Evolutionary conservation across 257 asterid genomes (phyloP).

Genomic region (Lavandula angustifolia): DNA sequence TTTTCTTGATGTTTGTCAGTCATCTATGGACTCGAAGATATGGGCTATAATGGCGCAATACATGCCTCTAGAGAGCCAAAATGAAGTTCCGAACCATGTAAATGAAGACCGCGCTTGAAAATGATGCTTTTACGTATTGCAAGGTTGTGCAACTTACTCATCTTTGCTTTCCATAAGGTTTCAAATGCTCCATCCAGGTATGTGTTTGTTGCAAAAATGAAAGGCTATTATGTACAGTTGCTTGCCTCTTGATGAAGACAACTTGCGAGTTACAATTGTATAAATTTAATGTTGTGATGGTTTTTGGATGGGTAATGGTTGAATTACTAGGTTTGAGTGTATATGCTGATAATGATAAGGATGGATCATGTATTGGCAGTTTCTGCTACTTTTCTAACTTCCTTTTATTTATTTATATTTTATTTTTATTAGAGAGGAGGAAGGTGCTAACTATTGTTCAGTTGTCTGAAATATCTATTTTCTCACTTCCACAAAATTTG

Average conservation of each 20-base stretch:
- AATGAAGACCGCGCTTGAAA: constrained; percentile 57
- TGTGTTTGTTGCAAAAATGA: constrained; percentile 17
- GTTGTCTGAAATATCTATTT: no score
- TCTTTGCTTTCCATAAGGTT: constrained; percentile 32
- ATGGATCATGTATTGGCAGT: no score
- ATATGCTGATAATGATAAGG: background rate
- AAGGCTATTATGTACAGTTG: constrained; percentile 31
- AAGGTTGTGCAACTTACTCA: background rate
- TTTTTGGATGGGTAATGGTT: constrained; percentile 1
- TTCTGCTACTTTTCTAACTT: no score
- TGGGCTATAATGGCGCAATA: constrained; percentile 92
- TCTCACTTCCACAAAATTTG: no score
- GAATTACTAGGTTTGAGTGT: background rate
- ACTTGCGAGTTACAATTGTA: constrained; percentile 4
- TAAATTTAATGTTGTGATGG: background rate
- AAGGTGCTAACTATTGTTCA: no score
- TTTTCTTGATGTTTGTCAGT: constrained; percentile 45
- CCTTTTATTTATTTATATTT: no score
- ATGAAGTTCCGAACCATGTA: constrained; percentile 56
- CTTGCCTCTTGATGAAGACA: constrained; percentile 22
- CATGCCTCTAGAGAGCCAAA: constrained; percentile 87
- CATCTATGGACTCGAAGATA: constrained; percentile 86
- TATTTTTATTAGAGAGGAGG: no score
- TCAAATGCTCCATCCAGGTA: constrained; percentile 15
- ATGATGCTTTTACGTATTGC: background rate